These are phyloP conservation scores for Gloeophyllum trabeum DNA, from an alignment of 768 basidiomycete genomes.

Conservation along the genomic window DNA sequence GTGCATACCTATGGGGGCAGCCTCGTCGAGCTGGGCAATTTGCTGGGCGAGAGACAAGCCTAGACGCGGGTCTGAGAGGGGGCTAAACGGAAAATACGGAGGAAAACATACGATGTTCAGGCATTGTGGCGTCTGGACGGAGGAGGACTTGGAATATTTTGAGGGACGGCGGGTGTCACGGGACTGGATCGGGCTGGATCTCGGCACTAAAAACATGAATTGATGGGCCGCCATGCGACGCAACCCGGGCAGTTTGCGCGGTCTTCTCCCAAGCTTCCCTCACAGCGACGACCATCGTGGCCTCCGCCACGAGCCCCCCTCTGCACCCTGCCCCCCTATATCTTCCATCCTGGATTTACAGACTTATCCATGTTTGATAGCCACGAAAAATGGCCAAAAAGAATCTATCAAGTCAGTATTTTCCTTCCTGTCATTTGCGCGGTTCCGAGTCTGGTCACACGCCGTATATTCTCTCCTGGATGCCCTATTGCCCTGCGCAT, in stretches of 20 bases:
- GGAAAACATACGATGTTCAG: too few relatives aligned
- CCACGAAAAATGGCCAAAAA: conserved; percentile 29
- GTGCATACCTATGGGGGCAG: conserved; percentile 52
- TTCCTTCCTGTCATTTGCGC: neutral
- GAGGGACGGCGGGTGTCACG: too few relatives aligned
- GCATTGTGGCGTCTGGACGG: too few relatives aligned
- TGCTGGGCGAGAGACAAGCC: conserved; percentile 67
- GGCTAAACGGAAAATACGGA: too few relatives aligned
- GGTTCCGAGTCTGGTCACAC: neutral
- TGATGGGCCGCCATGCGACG: too few relatives aligned
- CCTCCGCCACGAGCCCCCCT: conserved; percentile 7
- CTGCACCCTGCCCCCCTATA: conserved; percentile 4
- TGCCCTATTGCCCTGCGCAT: too few relatives aligned
- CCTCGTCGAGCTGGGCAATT: conserved; percentile 67
- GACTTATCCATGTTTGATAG: conserved; percentile 31
- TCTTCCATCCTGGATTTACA: conserved; percentile 29
- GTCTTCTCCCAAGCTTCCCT: conserved; percentile 2
- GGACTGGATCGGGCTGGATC: too few relatives aligned
- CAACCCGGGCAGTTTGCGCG: too few relatives aligned
- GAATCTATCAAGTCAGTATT: conserved; percentile 10
- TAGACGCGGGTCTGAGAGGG: conserved; percentile 10
- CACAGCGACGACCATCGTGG: conserved; percentile 6
- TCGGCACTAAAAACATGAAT: too few relatives aligned
- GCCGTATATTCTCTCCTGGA: too few relatives aligned
- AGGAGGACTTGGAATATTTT: too few relatives aligned